Conservation (phyloP, 2,329 filamentous ascomycete genomes). For the Pseudocercospora cruenta region DNA sequence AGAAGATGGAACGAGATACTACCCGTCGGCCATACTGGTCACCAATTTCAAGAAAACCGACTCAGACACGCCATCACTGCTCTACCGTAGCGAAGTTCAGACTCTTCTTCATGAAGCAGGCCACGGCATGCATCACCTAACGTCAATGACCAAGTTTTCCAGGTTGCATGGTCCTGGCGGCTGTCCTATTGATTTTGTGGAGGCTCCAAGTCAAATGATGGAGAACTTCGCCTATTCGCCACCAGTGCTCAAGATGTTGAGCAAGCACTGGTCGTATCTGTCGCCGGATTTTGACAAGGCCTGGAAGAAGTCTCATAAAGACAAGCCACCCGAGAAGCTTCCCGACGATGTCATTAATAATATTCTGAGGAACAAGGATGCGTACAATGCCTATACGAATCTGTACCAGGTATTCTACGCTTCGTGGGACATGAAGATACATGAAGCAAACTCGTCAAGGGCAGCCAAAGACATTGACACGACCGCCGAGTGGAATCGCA, state of each 20-base stretch:
- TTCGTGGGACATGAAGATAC: constrained; percentile 4
- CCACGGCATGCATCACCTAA: constrained; percentile 22
- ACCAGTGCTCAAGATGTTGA: constrained; percentile 13
- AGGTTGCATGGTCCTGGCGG: constrained; percentile 8
- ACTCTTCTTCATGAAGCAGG: constrained; percentile 20
- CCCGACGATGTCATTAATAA: constrained; percentile 6
- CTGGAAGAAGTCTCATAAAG: constrained; percentile 8
- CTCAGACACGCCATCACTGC: constrained; percentile 10
- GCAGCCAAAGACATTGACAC: constrained; percentile 13
- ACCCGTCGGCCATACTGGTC: constrained; percentile 10
- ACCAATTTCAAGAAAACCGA: constrained; percentile 12
- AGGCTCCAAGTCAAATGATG: constrained; percentile 19
- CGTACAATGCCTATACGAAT: background rate
- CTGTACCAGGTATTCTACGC: constrained; percentile 8
- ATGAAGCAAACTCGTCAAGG: constrained; percentile 2
- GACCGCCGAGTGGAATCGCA: background rate
- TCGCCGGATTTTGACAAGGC: background rate
- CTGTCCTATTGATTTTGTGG: constrained; percentile 14
- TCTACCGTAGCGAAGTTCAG: constrained; percentile 2
- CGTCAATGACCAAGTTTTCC: constrained; percentile 3
- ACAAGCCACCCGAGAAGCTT: constrained; percentile 10
- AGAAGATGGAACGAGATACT: constrained; percentile 12
- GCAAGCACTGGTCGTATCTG: constrained; percentile 23
- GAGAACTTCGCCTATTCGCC: constrained; percentile 16
- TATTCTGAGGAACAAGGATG: background rate